phyloP scores from a whole-genome alignment of 768 basidiomycete genomes.

The Artomyces pyxidatus region DNA sequence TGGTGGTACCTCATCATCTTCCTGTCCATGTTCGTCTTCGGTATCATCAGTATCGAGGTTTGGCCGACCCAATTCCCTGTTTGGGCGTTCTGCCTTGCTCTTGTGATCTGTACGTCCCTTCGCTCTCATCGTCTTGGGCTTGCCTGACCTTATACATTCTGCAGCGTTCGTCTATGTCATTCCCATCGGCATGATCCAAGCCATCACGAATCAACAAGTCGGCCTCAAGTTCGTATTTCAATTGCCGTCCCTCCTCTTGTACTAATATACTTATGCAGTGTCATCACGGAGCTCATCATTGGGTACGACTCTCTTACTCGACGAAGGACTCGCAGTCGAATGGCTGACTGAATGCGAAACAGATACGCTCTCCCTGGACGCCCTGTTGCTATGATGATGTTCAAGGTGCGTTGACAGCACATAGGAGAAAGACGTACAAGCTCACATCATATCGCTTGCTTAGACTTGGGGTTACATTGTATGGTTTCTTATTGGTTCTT shows the following conservation, averaged over 20 bases:
- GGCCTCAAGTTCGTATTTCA: conserved; percentile 44
- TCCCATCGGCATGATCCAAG: conserved; percentile 74
- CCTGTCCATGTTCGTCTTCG: conserved; percentile 57
- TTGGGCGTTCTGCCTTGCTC: conserved; percentile 62
- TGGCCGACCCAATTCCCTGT: conserved; percentile 72
- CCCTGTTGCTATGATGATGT: conserved; percentile 78
- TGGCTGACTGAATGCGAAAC: conserved; percentile 81
- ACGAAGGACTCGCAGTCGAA: no score
- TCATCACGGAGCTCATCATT: conserved; percentile 74
- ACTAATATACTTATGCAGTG: conserved; percentile 39
- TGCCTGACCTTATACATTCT: conserved; percentile 22
- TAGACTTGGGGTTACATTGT: conserved; percentile 66
- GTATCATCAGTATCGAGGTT: conserved; percentile 57
- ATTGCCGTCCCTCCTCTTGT: conserved; percentile 12
- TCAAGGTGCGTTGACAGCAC: conserved; percentile 38
- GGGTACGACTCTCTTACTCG: no score
- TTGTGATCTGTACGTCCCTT: conserved; percentile 50
- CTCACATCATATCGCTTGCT: no score
- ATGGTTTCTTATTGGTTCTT: conserved; percentile 61
- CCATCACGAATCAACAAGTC: conserved; percentile 72
- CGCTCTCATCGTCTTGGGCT: background rate
- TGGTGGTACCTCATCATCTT: conserved; percentile 72
- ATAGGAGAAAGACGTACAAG: no score
- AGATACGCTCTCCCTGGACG: conserved; percentile 76
- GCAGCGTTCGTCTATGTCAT: conserved; percentile 53